These are phyloP conservation scores for Ascochyta viciae-villosae DNA, from an alignment of 2,329 filamentous ascomycete genomes.

Conservation along the genomic window DNA sequence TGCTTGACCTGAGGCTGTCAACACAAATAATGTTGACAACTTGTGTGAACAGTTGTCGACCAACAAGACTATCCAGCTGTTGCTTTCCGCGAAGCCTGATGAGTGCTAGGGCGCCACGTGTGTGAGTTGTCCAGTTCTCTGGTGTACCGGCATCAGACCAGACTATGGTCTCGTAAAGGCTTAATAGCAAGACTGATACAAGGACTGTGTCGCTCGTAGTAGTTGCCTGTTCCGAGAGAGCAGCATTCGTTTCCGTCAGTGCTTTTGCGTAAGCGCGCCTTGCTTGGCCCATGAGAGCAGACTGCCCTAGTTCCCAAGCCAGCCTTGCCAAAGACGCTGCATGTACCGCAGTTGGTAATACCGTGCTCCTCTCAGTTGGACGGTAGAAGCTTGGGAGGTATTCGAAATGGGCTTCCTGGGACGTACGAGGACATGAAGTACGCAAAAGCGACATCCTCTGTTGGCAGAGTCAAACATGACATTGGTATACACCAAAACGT, in stretches of 20 bases:
- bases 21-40: slow-evolving; percentile 21
- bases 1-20: slow-evolving; percentile 15
- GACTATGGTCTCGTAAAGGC: slow-evolving; percentile 24
- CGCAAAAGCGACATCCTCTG: slow-evolving; percentile 13
- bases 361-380: not conserved
- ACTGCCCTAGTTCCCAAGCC: slow-evolving; percentile 12
- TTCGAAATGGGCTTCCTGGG: slow-evolving; percentile 27
- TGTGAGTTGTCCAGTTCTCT: slow-evolving; percentile 25
- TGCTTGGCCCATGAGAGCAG: slow-evolving; percentile 13
- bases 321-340: slow-evolving; percentile 22
- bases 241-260: slow-evolving; percentile 16
- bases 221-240: slow-evolving; percentile 8
- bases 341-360: slow-evolving; percentile 14
- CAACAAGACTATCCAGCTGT: slow-evolving; percentile 20
- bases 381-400: slow-evolving; percentile 22
- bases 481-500: not conserved
- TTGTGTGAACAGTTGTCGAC: slow-evolving; percentile 25
- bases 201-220: slow-evolving; percentile 21
- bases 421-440: slow-evolving; percentile 27
- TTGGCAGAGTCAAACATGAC: not conserved
- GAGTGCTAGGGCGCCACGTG: slow-evolving; percentile 23
- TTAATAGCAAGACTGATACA: slow-evolving; percentile 23
- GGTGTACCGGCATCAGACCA: slow-evolving; percentile 16
- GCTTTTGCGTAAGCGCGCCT: slow-evolving; percentile 17
- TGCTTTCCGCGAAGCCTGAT: slow-evolving; percentile 17